Conservation (phyloP, 805 yeast species). For the Teunomyces barrocoloradensis region DNA sequence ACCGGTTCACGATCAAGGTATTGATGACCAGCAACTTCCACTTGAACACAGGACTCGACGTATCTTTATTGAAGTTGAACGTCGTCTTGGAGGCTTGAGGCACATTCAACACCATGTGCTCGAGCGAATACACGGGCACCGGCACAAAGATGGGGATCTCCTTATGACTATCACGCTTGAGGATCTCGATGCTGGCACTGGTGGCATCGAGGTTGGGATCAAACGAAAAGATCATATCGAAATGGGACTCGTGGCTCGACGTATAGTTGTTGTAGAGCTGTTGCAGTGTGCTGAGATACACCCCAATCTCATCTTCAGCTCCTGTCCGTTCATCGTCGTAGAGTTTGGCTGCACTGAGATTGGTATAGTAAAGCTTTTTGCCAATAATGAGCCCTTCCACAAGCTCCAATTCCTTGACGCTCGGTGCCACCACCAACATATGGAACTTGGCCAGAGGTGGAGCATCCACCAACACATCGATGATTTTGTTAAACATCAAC, state of each 20-base stretch:
- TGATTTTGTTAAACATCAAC: constrained; percentile 48
- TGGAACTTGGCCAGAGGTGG: constrained; percentile 14
- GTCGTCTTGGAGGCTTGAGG: constrained; percentile 19
- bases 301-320: constrained; percentile 5
- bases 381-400: constrained; percentile 81
- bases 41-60: constrained; percentile 18
- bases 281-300: constrained; percentile 29
- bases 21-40: constrained; percentile 34
- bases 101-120: constrained; percentile 23
- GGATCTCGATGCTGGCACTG: constrained; percentile 36
- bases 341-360: constrained; percentile 65
- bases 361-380: constrained; percentile 57
- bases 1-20: constrained; percentile 28
- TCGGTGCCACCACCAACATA: constrained; percentile 52
- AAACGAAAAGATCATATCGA: constrained; percentile 36
- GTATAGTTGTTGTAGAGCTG: constrained; percentile 34
- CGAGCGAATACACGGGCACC: constrained; percentile 31
- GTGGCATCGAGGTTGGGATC: constrained; percentile 30
- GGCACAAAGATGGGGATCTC: constrained; percentile 37
- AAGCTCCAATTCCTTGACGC: constrained; percentile 69
- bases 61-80: constrained; percentile 14
- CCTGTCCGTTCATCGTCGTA: constrained; percentile 39
- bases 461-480: constrained; percentile 26
- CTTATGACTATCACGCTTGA: constrained; percentile 17
- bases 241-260: constrained; percentile 14